These are phyloP conservation scores for Alternaria longipes DNA, from an alignment of 2,329 filamentous ascomycete species.

Conservation along the genomic window DNA sequence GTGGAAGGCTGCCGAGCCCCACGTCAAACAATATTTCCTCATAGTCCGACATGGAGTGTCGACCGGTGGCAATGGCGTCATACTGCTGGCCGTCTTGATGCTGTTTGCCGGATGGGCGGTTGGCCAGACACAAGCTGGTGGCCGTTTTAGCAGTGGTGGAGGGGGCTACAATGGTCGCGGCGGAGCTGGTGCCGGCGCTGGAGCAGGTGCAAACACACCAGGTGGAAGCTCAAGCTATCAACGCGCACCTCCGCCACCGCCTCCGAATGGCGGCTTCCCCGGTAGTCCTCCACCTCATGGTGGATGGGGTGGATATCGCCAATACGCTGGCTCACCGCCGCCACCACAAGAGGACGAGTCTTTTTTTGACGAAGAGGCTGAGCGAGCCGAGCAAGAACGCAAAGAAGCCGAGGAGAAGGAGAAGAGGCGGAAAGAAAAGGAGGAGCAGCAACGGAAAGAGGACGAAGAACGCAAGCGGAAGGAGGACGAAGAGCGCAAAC, in stretches of 20 bases:
- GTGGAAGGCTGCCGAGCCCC: constrained; percentile 77
- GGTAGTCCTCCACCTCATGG: constrained; percentile 45
- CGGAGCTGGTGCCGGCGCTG: constrained; percentile 46
- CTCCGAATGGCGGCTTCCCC: constrained; percentile 44
- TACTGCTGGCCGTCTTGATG: constrained; percentile 75
- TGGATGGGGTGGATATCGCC: constrained; percentile 43
- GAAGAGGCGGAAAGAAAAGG: constrained; percentile 14
- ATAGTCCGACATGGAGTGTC: constrained; percentile 67
- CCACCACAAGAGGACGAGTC: constrained; percentile 42
- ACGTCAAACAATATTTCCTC: constrained; percentile 76
- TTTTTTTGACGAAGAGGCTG: constrained; percentile 60
- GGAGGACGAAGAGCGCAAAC: neutral
- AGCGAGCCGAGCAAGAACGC: constrained; percentile 60
- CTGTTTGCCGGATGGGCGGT: constrained; percentile 81
- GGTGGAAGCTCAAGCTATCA: constrained; percentile 41
- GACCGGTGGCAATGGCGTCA: constrained; percentile 73
- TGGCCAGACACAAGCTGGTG: constrained; percentile 69
- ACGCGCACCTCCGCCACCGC: constrained; percentile 41
- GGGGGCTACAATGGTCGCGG: constrained; percentile 37
- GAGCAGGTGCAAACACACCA: constrained; percentile 37
- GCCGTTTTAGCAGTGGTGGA: constrained; percentile 48
- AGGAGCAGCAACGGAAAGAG: constrained; percentile 8
- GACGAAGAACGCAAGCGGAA: constrained; percentile 2
- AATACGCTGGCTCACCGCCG: constrained; percentile 41
- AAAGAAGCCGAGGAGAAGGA: constrained; percentile 19